Conservation (phyloP, 805 yeast genomes). For the Saturnispora mendoncae region DNA sequence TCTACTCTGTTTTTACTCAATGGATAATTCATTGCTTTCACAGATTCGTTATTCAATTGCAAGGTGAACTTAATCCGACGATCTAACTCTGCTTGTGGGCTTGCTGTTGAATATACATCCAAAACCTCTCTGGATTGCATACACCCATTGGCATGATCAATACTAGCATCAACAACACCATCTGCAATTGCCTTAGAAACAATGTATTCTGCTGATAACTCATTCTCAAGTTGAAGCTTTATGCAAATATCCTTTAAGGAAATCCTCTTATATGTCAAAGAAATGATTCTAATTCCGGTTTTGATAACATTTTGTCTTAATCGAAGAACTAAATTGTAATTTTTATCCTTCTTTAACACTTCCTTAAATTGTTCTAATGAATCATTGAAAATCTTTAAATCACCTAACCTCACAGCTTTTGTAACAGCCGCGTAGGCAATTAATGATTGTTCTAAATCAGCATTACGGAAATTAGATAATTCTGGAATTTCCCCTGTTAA, state of each 20-base stretch:
- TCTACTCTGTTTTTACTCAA: slow-evolving; percentile 43
- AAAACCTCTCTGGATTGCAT: slow-evolving; percentile 83
- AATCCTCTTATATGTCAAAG: slow-evolving; percentile 82
- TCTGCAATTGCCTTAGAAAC: slow-evolving; percentile 95
- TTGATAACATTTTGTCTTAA: slow-evolving; percentile 95
- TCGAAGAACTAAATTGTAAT: slow-evolving; percentile 75
- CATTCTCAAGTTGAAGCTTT: slow-evolving; percentile 84
- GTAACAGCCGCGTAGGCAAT: slow-evolving; percentile 81
- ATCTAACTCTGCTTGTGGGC: slow-evolving; percentile 82
- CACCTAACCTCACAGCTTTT: slow-evolving; percentile 88
- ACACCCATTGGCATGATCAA: slow-evolving; percentile 83
- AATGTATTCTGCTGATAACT: slow-evolving; percentile 93
- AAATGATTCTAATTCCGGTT: slow-evolving; percentile 91
- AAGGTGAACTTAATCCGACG: slow-evolving; percentile 91
- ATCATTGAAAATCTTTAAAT: slow-evolving; percentile 68
- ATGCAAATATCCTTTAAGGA: slow-evolving; percentile 91
- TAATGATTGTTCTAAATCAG: slow-evolving; percentile 48
- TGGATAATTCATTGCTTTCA: slow-evolving; percentile 92
- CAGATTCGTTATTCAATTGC: slow-evolving; percentile 82
- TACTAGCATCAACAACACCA: slow-evolving; percentile 91
- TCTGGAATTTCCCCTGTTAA: slow-evolving; percentile 97
- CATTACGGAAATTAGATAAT: slow-evolving; percentile 65
- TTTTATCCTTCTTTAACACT: slow-evolving; percentile 63
- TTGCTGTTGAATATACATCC: slow-evolving; percentile 79
- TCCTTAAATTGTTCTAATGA: slow-evolving; percentile 56